Evolutionary conservation across 2,329 filamentous ascomycete species (phyloP).

Genomic region (Colletotrichum sp.): DNA sequence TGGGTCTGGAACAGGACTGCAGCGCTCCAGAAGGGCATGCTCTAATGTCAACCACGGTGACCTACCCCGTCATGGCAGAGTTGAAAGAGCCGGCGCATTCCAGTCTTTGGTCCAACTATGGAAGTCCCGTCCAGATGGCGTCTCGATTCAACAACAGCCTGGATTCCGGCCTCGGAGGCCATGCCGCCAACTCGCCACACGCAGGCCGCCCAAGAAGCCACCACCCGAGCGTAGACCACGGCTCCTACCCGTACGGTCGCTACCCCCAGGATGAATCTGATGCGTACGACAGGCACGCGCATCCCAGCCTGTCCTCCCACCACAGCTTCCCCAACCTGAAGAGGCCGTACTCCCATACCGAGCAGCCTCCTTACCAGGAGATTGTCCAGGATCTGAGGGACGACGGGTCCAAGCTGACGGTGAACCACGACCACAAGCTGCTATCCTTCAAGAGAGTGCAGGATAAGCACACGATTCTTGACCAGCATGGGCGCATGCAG

Average conservation of each 20-base stretch:
- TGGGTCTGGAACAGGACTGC: slow-evolving; percentile 19
- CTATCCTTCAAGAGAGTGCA: slow-evolving; percentile 61
- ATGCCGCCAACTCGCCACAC: slow-evolving; percentile 51
- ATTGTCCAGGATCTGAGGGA: slow-evolving; percentile 66
- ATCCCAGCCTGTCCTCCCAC: slow-evolving; percentile 51
- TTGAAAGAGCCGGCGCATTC: slow-evolving; percentile 65
- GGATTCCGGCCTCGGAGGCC: slow-evolving; percentile 52
- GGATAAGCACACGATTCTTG: slow-evolving; percentile 65
- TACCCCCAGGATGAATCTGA: slow-evolving; percentile 61
- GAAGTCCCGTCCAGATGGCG: slow-evolving; percentile 57
- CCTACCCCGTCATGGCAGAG: slow-evolving; percentile 68
- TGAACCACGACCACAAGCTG: slow-evolving; percentile 66
- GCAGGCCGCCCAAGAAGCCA: slow-evolving; percentile 55
- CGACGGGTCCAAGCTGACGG: slow-evolving; percentile 60
- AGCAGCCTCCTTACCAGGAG: slow-evolving; percentile 62
- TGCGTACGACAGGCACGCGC: slow-evolving; percentile 58
- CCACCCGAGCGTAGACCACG: slow-evolving; percentile 54
- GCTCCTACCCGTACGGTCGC: slow-evolving; percentile 56
- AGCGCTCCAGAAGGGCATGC: slow-evolving; percentile 44
- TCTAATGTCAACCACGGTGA: slow-evolving; percentile 66
- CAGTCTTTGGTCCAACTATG: slow-evolving; percentile 64
- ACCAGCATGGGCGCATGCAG: slow-evolving; percentile 63
- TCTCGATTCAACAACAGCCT: slow-evolving; percentile 55
- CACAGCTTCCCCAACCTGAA: slow-evolving; percentile 62
- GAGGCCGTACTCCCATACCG: slow-evolving; percentile 60